These are phyloP conservation scores for Tetragonia tetragonoides DNA, from an alignment of 148 eudicot species.

Conservation along the genomic window DNA sequence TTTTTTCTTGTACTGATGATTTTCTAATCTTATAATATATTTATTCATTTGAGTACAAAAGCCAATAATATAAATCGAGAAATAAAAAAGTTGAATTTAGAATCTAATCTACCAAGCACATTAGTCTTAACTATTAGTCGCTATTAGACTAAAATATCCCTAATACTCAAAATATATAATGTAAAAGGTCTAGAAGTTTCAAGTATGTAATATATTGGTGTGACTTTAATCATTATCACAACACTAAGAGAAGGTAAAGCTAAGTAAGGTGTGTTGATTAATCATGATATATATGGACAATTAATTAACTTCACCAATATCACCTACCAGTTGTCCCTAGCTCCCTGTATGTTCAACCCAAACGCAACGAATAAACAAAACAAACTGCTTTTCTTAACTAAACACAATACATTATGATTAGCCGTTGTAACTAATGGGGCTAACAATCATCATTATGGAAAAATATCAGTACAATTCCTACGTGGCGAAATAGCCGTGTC, in stretches of 20 bases:
- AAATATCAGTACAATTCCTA: neutral
- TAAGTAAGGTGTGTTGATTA: neutral
- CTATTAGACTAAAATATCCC: no score
- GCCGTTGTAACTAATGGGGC: conserved; percentile 3
- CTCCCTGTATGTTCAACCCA: neutral
- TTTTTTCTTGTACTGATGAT: no score
- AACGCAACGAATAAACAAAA: neutral
- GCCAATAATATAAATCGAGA: no score
- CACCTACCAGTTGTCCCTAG: neutral
- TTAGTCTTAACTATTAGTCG: no score
- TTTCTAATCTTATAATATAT: no score
- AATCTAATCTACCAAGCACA: no score
- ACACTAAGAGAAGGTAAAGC: neutral
- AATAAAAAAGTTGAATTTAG: no score
- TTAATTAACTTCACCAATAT: neutral
- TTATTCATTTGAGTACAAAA: no score
- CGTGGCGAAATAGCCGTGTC: neutral
- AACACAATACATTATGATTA: neutral
- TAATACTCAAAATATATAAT: no score
- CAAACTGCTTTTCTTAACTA: neutral
- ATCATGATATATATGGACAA: neutral
- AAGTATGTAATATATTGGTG: neutral
- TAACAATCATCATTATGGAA: neutral
- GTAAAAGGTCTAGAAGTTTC: no score
- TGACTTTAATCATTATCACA: conserved; percentile 5